Base-by-base conservation (phyloP, 129 eudicot genomes). In the Pseudognaphalium luteoalbum region DNA sequence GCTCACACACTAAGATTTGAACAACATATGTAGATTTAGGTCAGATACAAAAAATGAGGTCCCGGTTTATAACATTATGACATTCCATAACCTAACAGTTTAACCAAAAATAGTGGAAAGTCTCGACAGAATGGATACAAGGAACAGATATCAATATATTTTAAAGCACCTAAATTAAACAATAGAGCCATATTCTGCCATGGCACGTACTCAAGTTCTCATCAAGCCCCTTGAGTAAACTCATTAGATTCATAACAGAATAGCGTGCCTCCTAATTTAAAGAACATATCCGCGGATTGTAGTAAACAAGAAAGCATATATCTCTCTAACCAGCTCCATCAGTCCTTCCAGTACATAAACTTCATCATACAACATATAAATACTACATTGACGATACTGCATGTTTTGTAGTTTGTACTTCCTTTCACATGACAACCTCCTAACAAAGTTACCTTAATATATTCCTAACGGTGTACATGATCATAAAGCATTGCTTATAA, bases 1-100 rank as follows among this genome's bases (percentile, higher is more conserved):
- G 96, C 92, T 95, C 99, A 74, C 99, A 95, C 78, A 95, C 99
- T 95, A 74, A 68, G 73, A 73, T 65, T 25, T 50, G 63, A 71
- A 63, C 62, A 75, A 32, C 7, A 39, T 7, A 22, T 3, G 44
- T 70, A 63, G 69, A 58, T 70, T 54, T 52, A 74, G 19, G 66
- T 61, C 71, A 78, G 70, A 76, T 78, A 28, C 21, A 19, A 68
- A 68, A 76, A 29, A 30, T 41, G 30, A 71, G 28, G 35, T 54
- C 82, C 58, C 15, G 12, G 17, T 64, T 70, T 30, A 51, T 71
- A 71, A 20, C 60, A n/a, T 35, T 47, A 62, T 63, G 58, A 71
- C 58, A 50, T 62, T 71, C 10, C 63, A 78, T 47, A 29, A 33
- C 9, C 70, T 67, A 32, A n/a, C 9, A 52, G 28, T 69, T 69